phyloP scores from a whole-genome alignment of 2,329 filamentous ascomycete species.

The Scedosporium apiospermum region DNA sequence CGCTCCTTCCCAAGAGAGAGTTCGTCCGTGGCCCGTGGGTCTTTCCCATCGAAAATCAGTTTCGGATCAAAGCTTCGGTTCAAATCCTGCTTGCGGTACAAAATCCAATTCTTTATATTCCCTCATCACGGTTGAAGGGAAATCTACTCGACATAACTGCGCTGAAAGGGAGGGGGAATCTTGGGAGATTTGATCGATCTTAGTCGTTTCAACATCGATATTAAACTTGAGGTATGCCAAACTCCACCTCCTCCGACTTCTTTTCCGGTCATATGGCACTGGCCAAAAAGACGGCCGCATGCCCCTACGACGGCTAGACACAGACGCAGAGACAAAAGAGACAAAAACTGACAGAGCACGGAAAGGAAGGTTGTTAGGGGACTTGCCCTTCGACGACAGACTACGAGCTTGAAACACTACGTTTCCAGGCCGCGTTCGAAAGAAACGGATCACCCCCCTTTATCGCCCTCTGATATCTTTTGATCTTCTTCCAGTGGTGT shows the following conservation, averaged over 20 bases:
- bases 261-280: neutral
- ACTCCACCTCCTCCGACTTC: neutral
- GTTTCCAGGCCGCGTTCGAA: neutral
- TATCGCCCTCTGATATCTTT: neutral
- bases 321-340: no score
- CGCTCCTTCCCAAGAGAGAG: neutral
- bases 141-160: no score
- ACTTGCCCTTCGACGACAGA: neutral
- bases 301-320: neutral
- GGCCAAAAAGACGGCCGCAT: neutral
- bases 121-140: no score
- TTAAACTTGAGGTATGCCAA: neutral
- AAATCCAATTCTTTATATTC: neutral
- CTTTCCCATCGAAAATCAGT: no score
- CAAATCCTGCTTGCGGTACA: neutral
- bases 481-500: neutral
- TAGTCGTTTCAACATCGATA: neutral
- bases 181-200: no score
- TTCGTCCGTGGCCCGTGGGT: neutral
- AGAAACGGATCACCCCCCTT: neutral
- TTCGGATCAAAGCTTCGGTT: neutral
- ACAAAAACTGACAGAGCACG: no score
- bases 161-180: neutral
- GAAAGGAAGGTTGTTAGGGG: neutral
- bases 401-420: neutral